Conservation (phyloP, 768 basidiomycete genomes). For the Suillus subaureus region DNA sequence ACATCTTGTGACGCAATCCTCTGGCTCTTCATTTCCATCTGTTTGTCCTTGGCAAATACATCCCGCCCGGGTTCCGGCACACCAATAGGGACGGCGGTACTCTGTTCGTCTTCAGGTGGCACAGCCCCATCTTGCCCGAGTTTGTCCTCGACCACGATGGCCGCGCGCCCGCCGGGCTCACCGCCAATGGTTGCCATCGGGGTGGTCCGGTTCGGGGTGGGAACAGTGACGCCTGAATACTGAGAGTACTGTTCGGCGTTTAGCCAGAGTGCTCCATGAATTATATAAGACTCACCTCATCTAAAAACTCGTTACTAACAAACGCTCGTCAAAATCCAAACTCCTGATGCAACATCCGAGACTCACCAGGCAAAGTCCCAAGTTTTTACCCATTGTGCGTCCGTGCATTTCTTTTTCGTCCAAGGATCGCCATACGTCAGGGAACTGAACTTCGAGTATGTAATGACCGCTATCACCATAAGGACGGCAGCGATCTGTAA, state of each 20-base stretch:
- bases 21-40: slow-evolving; percentile 52
- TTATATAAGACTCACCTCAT: slow-evolving; percentile 52
- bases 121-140: slow-evolving; percentile 23
- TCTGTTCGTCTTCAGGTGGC: slow-evolving; percentile 22
- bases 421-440: slow-evolving; percentile 83
- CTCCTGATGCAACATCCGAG: slow-evolving; percentile 3
- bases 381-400: slow-evolving; percentile 83
- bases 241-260: slow-evolving; percentile 52
- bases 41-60: slow-evolving; percentile 60
- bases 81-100: slow-evolving; percentile 45
- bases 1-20: slow-evolving; percentile 15
- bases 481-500: slow-evolving; percentile 81
- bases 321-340: not conserved
- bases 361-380: slow-evolving; percentile 95
- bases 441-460: slow-evolving; percentile 78
- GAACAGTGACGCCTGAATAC: slow-evolving; percentile 43
- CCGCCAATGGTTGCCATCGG: slow-evolving; percentile 53
- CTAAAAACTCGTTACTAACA: slow-evolving; percentile 65
- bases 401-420: slow-evolving; percentile 79
- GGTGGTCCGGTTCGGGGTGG: slow-evolving; percentile 41
- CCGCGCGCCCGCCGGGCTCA: slow-evolving; percentile 53
- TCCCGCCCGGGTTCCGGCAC: slow-evolving; percentile 75
- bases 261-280: not conserved
- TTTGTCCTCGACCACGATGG: slow-evolving; percentile 55
- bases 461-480: slow-evolving; percentile 73